These are phyloP conservation scores for Capsicum pubescens DNA, from an alignment of 257 asterid species.

Conservation along the genomic window DNA sequence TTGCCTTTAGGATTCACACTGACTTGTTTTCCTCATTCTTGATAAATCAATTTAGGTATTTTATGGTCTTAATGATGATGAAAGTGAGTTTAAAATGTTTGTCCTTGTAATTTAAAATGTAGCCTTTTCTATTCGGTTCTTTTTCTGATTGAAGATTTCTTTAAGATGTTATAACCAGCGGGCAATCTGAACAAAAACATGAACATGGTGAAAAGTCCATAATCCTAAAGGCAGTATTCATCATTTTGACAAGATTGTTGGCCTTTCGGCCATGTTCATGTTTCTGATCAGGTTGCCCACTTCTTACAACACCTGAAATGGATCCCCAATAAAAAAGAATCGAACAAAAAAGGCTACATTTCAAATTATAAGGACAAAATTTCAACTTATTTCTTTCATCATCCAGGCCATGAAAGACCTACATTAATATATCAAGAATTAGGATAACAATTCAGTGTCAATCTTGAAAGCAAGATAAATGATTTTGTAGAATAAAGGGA, in stretches of 20 bases:
- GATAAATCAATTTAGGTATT: constrained; percentile 63
- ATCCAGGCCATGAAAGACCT: constrained; percentile 95
- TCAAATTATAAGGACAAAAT: constrained; percentile 38
- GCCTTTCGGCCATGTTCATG: constrained; percentile 58
- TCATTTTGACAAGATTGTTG: constrained; percentile 27
- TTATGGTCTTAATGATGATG: constrained; percentile 89
- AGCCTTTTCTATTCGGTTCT: constrained; percentile 43
- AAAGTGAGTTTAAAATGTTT: constrained; percentile 74
- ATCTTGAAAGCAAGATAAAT: constrained; percentile 1
- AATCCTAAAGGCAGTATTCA: too few relatives aligned
- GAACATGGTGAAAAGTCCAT: constrained; percentile 56
- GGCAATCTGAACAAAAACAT: constrained; percentile 68
- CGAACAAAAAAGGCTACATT: constrained; percentile 42
- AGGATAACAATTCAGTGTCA: constrained; percentile 36
- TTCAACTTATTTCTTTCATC: constrained; percentile 90
- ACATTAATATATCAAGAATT: constrained; percentile 29
- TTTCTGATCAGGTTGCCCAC: constrained; percentile 67
- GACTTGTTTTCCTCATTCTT: constrained; percentile 33
- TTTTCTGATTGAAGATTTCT: constrained; percentile 46
- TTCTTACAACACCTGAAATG: constrained; percentile 70
- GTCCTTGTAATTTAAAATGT: constrained; percentile 39
- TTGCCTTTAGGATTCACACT: constrained; percentile 26
- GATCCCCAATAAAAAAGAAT: constrained; percentile 43
- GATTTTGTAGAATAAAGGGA: background rate
- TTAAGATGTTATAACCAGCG: constrained; percentile 69